phyloP scores from a whole-genome alignment of 768 basidiomycete species.

The Lactarius quietus region DNA sequence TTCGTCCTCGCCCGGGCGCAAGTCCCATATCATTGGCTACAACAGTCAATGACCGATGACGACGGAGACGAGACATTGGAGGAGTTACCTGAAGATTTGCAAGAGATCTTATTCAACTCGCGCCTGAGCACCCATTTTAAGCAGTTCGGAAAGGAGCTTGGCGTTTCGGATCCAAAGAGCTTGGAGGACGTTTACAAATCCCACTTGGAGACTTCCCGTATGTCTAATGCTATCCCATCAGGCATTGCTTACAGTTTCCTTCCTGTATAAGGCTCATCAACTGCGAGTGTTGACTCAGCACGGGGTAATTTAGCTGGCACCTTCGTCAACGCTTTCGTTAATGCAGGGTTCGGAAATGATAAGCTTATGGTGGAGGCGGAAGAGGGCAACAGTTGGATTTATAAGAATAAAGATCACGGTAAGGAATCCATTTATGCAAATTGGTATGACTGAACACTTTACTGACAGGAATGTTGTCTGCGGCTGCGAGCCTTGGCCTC shows the following conservation, averaged over 20 bases:
- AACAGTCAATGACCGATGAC: constrained; percentile 48
- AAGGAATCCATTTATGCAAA: constrained; percentile 22
- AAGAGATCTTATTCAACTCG: constrained; percentile 83
- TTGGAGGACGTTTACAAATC: constrained; percentile 97
- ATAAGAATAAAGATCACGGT: constrained; percentile 99
- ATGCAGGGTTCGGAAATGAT: constrained; percentile 98
- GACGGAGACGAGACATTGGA: constrained; percentile 52
- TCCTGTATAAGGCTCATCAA: constrained; percentile 49
- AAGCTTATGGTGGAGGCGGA: constrained; percentile 97
- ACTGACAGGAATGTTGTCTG: constrained; percentile 86
- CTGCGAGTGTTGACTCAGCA: constrained; percentile 86
- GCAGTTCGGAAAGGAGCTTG: constrained; percentile 91
- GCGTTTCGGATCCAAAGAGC: constrained; percentile 83
- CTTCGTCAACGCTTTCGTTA: constrained; percentile 98
- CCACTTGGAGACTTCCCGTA: constrained; percentile 88
- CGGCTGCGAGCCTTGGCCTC: constrained; percentile 90
- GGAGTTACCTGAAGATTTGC: constrained; percentile 75
- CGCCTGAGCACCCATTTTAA: constrained; percentile 82
- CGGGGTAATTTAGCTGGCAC: constrained; percentile 93
- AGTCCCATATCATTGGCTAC: constrained; percentile 86
- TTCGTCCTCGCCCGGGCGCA: constrained; percentile 91
- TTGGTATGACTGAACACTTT: neutral
- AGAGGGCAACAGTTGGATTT: constrained; percentile 97
- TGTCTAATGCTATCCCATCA: constrained; percentile 27
- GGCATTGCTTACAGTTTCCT: neutral